phyloP scores from a whole-genome alignment of 2,329 filamentous ascomycete genomes.

The Aaosphaeria pasadenensis region DNA sequence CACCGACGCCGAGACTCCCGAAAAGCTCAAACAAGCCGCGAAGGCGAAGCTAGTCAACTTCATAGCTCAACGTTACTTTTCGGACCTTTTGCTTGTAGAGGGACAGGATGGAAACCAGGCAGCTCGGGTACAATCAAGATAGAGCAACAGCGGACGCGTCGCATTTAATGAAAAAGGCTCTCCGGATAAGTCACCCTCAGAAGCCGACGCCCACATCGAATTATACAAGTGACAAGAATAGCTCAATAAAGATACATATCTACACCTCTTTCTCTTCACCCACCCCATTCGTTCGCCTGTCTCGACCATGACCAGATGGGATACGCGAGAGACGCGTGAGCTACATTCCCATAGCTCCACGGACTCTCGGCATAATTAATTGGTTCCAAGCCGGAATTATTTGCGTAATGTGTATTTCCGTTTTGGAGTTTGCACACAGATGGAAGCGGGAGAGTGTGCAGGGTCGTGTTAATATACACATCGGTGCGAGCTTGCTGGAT shows the following conservation, averaged over 20 bases:
- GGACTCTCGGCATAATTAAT: conserved; percentile 6
- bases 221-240: no score
- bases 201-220: no score
- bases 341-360: conserved; percentile 1
- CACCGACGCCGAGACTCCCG: conserved; percentile 10
- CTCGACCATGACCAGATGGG: neutral
- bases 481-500: neutral
- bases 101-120: no score
- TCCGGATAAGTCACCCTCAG: no score
- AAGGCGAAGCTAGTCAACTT: conserved; percentile 13
- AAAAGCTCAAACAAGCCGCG: conserved; percentile 14
- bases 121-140: no score
- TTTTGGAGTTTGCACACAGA: neutral
- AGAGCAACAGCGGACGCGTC: no score
- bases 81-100: no score
- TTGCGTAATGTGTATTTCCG: neutral
- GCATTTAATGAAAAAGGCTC: no score
- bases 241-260: no score
- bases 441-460: neutral
- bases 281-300: no score
- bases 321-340: conserved; percentile 9
- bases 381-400: conserved; percentile 7
- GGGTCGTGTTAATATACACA: conserved; percentile 9
- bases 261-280: no score
- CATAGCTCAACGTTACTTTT: conserved; percentile 10